These are phyloP conservation scores for Linderniella brevidens DNA, from an alignment of 257 asterid genomes.

Conservation along the genomic window DNA sequence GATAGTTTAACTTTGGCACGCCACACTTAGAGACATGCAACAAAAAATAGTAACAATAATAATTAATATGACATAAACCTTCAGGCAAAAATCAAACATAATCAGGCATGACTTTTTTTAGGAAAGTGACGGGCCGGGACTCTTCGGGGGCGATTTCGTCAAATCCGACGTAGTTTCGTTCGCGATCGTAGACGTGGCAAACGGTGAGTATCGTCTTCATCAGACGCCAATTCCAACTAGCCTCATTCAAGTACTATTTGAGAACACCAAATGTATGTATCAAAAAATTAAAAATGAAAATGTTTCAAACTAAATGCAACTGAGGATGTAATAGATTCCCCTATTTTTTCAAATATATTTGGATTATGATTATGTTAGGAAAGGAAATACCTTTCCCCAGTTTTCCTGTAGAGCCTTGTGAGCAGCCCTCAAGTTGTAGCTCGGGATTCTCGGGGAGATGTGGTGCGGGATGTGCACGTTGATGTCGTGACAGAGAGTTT, in stretches of 20 bases:
- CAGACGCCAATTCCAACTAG: constrained; percentile 92
- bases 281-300: too few relatives aligned
- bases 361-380: not conserved
- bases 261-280: too few relatives aligned
- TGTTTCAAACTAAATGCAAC: too few relatives aligned
- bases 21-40: too few relatives aligned
- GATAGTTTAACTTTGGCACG: too few relatives aligned
- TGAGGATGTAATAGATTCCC: too few relatives aligned
- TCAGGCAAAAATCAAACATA: too few relatives aligned
- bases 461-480: constrained; percentile 96
- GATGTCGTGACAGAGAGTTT: constrained; percentile 80
- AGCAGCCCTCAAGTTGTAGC: constrained; percentile 76
- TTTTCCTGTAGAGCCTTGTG: constrained; percentile 74
- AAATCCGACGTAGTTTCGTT: constrained; percentile 49
- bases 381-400: constrained; percentile 65
- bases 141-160: constrained; percentile 73
- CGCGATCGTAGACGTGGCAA: constrained; percentile 66
- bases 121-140: constrained; percentile 62
- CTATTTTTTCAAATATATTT: too few relatives aligned
- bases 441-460: constrained; percentile 81
- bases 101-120: constrained; percentile 82
- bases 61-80: not conserved
- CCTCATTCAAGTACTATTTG: constrained; percentile 75
- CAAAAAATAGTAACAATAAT: too few relatives aligned
- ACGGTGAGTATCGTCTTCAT: constrained; percentile 88